Evolutionary conservation across 2,329 filamentous ascomycete species (phyloP).

Genomic region (Rutstroemia sp.): DNA sequence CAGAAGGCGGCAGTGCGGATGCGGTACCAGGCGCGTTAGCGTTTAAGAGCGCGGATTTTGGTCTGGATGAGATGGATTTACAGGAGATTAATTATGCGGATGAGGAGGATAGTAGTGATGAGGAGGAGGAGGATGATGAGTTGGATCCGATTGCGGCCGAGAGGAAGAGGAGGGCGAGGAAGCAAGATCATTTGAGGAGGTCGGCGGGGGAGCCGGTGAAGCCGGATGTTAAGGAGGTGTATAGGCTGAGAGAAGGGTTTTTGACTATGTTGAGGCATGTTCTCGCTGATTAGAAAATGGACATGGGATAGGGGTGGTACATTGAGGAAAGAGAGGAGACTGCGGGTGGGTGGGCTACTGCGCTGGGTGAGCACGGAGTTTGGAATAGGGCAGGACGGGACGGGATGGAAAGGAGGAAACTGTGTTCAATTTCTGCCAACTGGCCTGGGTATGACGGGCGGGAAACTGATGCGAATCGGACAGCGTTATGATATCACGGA

Average conservation of each 20-base stretch:
- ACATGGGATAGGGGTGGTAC: not conserved
- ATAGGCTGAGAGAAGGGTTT: slow-evolving; percentile 75
- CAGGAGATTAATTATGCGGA: slow-evolving; percentile 78
- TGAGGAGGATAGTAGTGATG: slow-evolving; percentile 51
- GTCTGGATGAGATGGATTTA: slow-evolving; percentile 77
- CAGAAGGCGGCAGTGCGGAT: slow-evolving; percentile 52
- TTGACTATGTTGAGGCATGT: slow-evolving; percentile 74
- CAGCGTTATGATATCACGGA: no score
- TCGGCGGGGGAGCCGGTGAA: slow-evolving; percentile 80
- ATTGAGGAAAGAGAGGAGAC: no score
- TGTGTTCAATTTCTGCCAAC: no score
- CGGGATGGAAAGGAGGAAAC: no score
- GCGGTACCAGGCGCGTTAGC: slow-evolving; percentile 44
- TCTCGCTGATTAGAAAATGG: slow-evolving; percentile 54
- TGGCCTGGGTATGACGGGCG: no score
- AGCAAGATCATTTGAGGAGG: slow-evolving; percentile 71
- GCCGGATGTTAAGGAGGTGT: slow-evolving; percentile 68
- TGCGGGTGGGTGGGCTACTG: no score
- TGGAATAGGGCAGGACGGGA: no score
- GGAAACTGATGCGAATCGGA: no score
- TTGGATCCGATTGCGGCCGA: slow-evolving; percentile 84
- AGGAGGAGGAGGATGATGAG: slow-evolving; percentile 69
- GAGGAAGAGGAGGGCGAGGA: slow-evolving; percentile 66
- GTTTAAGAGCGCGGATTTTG: slow-evolving; percentile 83
- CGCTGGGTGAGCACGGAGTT: no score